These are phyloP conservation scores for Hyaloscypha bicolor DNA, from an alignment of 495 filamentous ascomycete genomes.

Conservation along the genomic window DNA sequence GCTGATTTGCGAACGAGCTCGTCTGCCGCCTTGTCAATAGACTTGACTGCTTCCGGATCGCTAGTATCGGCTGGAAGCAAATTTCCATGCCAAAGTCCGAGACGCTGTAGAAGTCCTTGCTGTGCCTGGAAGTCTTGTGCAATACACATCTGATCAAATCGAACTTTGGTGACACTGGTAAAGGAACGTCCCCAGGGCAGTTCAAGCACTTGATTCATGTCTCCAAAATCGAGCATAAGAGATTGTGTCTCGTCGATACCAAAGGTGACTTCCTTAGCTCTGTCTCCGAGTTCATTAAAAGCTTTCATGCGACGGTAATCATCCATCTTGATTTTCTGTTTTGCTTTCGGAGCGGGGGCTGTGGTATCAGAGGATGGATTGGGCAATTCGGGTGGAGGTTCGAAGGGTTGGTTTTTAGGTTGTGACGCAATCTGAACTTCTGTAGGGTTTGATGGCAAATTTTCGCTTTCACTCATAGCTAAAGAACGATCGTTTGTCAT, in stretches of 20 bases:
- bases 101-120: not conserved
- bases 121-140: constrained; percentile 27
- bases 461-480: not conserved
- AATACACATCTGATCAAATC: constrained; percentile 28
- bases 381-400: not conserved
- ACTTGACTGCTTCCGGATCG: constrained; percentile 4
- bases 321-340: constrained; percentile 19
- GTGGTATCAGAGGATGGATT: not conserved
- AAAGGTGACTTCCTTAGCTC: constrained; percentile 26
- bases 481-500: not conserved
- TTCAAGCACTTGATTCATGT: not conserved
- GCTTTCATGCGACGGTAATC: constrained; percentile 18
- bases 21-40: constrained; percentile 13
- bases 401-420: not conserved
- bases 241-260: constrained; percentile 16
- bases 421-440: not conserved
- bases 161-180: constrained; percentile 1
- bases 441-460: not conserved
- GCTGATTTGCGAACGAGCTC: constrained; percentile 14
- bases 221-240: constrained; percentile 20
- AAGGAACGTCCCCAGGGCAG: constrained; percentile 20
- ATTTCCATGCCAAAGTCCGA: constrained; percentile 16
- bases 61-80: constrained; percentile 5
- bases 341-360: not conserved
- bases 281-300: not conserved